Evolutionary conservation across 2,329 filamentous ascomycete species (phyloP).

Genomic region (Fusarium musae): DNA sequence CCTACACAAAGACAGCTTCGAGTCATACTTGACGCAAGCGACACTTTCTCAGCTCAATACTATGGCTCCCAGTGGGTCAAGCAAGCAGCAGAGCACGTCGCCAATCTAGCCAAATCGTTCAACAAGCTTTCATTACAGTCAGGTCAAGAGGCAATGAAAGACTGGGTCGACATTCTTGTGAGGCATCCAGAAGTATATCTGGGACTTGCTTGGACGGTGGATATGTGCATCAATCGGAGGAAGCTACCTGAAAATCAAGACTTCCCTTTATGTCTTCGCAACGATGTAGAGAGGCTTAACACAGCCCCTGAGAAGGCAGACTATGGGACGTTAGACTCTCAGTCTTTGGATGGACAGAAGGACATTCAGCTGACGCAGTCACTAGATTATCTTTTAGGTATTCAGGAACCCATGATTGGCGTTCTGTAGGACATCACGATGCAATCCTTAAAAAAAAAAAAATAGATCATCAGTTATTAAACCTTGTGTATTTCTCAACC

Average conservation of each 20-base stretch:
- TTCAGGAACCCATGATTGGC: not conserved
- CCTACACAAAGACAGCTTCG: accelerated
- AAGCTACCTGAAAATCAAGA: not conserved
- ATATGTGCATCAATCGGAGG: not conserved
- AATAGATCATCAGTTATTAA: accelerated
- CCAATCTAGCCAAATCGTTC: not conserved
- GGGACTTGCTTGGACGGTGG: not conserved
- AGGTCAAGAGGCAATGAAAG: not conserved
- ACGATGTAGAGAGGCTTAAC: not conserved
- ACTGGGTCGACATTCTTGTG: not conserved
- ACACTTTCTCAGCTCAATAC: not conserved
- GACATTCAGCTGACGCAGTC: not conserved
- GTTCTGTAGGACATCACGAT: accelerated
- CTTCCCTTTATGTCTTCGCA: not conserved
- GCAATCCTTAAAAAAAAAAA: too few species aligned
- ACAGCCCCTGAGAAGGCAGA: accelerated
- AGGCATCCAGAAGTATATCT: not conserved
- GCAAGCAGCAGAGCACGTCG: not conserved
- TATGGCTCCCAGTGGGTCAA: not conserved
- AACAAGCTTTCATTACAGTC: not conserved
- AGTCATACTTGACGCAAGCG: not conserved
- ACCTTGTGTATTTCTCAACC: not conserved
- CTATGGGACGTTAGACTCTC: not conserved
- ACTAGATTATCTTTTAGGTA: not conserved
- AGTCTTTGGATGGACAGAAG: not conserved